Base-by-base conservation (phyloP, 2,329 filamentous ascomycete genomes). In the Fragosphaeria purpurea region DNA sequence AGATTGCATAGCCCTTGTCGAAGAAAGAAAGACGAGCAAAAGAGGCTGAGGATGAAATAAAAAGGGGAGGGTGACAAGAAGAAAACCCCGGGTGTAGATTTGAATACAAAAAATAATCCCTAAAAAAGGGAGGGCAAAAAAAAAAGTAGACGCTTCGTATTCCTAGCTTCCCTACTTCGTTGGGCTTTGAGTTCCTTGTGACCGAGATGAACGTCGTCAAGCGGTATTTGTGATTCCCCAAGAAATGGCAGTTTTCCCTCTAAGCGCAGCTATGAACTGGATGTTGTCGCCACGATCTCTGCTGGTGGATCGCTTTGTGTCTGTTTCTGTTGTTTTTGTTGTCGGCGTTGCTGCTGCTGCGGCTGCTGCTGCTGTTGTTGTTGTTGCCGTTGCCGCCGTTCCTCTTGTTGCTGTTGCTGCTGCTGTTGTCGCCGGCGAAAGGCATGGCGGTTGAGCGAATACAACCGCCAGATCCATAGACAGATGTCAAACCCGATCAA, bases 401-500 rank as follows among this genome's bases (percentile, higher is more conserved):
- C 34, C 13, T 39, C 41, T 33, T 43, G 37, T 11, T 45, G 48
- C 38, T 48, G 52, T 3, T 45, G 45, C 30, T 50, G 40, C 22
- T 47, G 44, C 40, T 49, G 49, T 33, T 46, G 47, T 33, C 22
- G 44, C 34, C 38, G 49, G n/a, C 44, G 42, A 7, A 40, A 46
- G 4, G 44, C 47, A 6, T 48, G 31, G 33, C 50, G 52, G 46
- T 47, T 50, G 50, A 63, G 53, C 39, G 59, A 61, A 51, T 59
- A 60, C 8, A 71, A 65, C 56, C 76, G 70, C 69, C 72, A 79
- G 41, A 74, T 55, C 75, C 76, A 80, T 34, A 80, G 65, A 32
- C 64, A 60, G 46, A 80, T 59, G 58, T 80, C 77, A 56, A 77
- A 70, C 34, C 69, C 53, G 51, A 80, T 66, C 34, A 79, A 61